These are phyloP conservation scores for Penicillium sp. DNA, from an alignment of 2,329 filamentous ascomycete species.

Conservation along the genomic window DNA sequence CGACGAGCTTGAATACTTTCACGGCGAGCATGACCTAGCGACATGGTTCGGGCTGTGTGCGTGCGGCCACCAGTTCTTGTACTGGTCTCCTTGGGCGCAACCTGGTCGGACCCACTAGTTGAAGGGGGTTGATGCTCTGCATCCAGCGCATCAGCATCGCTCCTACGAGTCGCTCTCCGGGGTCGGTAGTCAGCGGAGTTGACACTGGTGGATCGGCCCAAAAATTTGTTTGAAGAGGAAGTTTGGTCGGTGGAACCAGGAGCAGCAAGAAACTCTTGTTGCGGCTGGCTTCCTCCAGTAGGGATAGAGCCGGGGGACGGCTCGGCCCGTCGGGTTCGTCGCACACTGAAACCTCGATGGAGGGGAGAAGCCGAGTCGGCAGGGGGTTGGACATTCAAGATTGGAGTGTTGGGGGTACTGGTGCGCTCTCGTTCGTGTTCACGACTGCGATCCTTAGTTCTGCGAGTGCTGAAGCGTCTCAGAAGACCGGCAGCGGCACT, in stretches of 20 bases:
- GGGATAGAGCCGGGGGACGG: constrained; percentile 55
- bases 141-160: constrained; percentile 53
- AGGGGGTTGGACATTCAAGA: constrained; percentile 77
- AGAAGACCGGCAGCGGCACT: constrained; percentile 81
- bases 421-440: constrained; percentile 49
- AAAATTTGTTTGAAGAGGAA: constrained; percentile 62
- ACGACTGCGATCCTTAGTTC: constrained; percentile 58
- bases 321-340: constrained; percentile 57
- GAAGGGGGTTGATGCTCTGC: constrained; percentile 64
- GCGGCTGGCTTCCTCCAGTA: constrained; percentile 61
- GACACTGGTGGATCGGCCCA: constrained; percentile 87
- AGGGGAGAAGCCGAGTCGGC: constrained; percentile 63
- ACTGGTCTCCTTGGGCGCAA: constrained; percentile 50
- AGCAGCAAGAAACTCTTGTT: constrained; percentile 74
- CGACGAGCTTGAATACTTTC: constrained; percentile 91
- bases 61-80: constrained; percentile 54
- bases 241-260: constrained; percentile 61
- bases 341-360: constrained; percentile 86
- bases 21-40: constrained; percentile 79
- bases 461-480: constrained; percentile 85
- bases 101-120: constrained; percentile 78
- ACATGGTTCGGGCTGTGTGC: constrained; percentile 74
- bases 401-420: constrained; percentile 67
- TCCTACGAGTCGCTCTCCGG: constrained; percentile 58
- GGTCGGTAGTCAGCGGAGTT: constrained; percentile 78